These are phyloP conservation scores for Termitomyces titanicus DNA, from an alignment of 768 basidiomycete genomes.

Conservation along the genomic window DNA sequence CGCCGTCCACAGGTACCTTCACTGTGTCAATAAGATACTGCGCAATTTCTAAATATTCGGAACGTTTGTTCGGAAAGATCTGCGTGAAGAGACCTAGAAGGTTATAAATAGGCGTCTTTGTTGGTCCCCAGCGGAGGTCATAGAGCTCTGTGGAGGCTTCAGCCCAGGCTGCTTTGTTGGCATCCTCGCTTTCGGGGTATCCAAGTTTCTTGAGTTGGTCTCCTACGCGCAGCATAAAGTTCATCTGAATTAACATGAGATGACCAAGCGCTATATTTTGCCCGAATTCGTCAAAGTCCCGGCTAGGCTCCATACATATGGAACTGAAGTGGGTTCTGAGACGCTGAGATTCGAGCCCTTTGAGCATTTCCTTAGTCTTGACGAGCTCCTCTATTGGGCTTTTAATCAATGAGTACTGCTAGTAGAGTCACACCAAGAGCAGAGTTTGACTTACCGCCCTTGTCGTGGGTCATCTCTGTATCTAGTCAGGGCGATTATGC, in stretches of 20 bases:
- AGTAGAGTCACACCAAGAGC: too few relatives aligned
- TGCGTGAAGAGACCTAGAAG: conserved; percentile 29
- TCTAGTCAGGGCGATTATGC: background rate
- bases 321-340: conserved; percentile 32
- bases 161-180: conserved; percentile 4
- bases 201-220: background rate
- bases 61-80: conserved; percentile 19
- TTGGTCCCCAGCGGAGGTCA: conserved; percentile 36
- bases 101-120: conserved; percentile 34
- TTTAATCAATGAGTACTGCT: background rate
- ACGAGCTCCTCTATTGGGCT: conserved; percentile 28
- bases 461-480: conserved; percentile 14
- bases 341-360: conserved; percentile 34
- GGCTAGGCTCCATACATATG: conserved; percentile 29
- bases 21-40: conserved; percentile 28
- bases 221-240: background rate
- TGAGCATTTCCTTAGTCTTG: conserved; percentile 26
- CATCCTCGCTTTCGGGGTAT: background rate
- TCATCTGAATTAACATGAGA: conserved; percentile 7
- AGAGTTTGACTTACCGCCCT: conserved; percentile 19
- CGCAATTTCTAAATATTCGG: conserved; percentile 25
- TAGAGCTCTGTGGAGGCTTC: conserved; percentile 27
- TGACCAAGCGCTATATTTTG: conserved; percentile 22
- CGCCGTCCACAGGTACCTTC: conserved; percentile 33
- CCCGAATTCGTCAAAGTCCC: conserved; percentile 34